A percentile compares a stretch with the other conserved stretches of the same genome.
These are phyloP conservation scores for Verticillium dahliae DNA, from an alignment of 2,329 filamentous ascomycete species.

Conservation along the genomic window DNA sequence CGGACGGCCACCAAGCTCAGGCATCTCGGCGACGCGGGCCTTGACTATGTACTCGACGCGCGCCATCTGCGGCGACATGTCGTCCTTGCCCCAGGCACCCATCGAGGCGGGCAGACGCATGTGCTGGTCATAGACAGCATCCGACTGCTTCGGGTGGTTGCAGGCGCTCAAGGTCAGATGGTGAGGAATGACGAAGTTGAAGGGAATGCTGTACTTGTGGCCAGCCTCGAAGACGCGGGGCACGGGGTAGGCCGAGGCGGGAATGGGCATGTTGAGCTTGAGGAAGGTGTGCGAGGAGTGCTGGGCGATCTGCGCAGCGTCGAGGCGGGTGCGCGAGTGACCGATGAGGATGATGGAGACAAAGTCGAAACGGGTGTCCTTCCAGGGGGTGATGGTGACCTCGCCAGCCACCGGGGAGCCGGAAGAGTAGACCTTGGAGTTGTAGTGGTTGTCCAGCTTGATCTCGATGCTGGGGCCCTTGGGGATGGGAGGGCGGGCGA, in stretches of 20 bases:
- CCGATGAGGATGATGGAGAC: conserved; percentile 49
- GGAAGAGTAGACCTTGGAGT: conserved; percentile 49
- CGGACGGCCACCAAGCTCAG: conserved; percentile 15
- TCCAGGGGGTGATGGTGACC: conserved; percentile 36
- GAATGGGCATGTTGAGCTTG: conserved; percentile 48
- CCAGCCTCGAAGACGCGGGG: conserved; percentile 41
- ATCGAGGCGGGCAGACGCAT: conserved; percentile 46
- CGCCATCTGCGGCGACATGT: conserved; percentile 49
- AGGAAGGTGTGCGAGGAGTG: conserved; percentile 46
- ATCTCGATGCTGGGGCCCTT: conserved; percentile 35
- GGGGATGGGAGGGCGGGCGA: neutral
- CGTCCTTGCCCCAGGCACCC: conserved; percentile 45
- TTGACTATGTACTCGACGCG: conserved; percentile 46
- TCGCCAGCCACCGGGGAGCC: conserved; percentile 43
- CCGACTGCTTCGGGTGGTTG: conserved; percentile 38
- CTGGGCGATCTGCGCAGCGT: conserved; percentile 42
- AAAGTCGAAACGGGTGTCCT: conserved; percentile 41
- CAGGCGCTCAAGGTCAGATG: conserved; percentile 52
- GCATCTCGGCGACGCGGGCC: conserved; percentile 33
- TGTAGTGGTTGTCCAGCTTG: conserved; percentile 46
- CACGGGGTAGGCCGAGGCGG: conserved; percentile 37
- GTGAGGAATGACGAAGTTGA: conserved; percentile 53
- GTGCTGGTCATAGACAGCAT: conserved; percentile 44
- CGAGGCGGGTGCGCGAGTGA: conserved; percentile 40
- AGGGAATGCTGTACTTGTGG: conserved; percentile 43